Evolutionary conservation across 352 stramenopile genomes (phyloP), one percentile per base, ranked within the genome.

Genomic region (Pythium volutum): DNA sequence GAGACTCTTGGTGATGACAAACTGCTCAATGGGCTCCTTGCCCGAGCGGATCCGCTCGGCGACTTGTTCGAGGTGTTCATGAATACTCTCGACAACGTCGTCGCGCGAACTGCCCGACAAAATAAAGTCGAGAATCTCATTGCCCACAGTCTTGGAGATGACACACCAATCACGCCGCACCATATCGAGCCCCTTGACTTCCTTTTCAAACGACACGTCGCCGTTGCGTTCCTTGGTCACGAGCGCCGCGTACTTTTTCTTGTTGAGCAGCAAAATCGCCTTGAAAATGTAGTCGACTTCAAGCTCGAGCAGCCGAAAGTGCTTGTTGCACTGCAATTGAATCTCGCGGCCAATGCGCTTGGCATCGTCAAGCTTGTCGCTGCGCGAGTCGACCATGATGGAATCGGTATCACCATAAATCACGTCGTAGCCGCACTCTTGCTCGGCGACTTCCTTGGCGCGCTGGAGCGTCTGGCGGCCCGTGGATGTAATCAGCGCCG

Each of bases 351-450:
- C 97, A 38, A 99, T 91, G 39, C 93, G 81, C 59, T 97, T 96
- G 0, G 98, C 97, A 45, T 97, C 91, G 10, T 91, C 86, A 1
- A 98, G 74, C 59, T 97, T 93, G 59, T 93, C 97, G 38, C 93
- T 98, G 34, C 90, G 85, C 33, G 86, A 95, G 69, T 97, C 84
- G 57, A 99, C 98, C 98, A 99, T 99, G 73, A 99, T 99, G 45
- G 93, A 99, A 79, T 99, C 98, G n/a, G 98, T 99, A 81, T 99
- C 98, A 74, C 98, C 98, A 70, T 99, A 99, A 53, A 99, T 98
- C 3, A 99, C 98, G 62, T 99, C 97, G 46, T 99, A 95, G 29
- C 96, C 96, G 62, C 98, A 96, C 62, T 98, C 85, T 54, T 98
- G 89, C 69, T 99, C 93, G 4, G 97, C 93, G 36, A 99, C 87